Evolutionary conservation across 192 early-diverging fungal genomes (phyloP), one percentile per base, ranked within the genome.

Genomic region (Podila minutissima): DNA sequence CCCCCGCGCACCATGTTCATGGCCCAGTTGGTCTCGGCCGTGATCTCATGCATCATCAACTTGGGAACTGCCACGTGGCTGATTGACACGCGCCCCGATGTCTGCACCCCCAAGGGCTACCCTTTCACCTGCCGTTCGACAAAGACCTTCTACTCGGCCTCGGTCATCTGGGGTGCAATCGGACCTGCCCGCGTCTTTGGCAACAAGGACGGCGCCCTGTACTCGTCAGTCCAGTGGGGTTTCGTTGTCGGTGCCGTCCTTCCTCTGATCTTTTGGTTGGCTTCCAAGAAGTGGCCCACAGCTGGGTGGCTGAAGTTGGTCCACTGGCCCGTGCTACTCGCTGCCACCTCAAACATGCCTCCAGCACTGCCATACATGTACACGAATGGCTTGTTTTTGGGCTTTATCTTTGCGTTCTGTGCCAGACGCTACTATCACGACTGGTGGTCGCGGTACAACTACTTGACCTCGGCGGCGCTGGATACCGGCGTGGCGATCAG

Each of bases 111-210:
- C 6, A 67, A 0, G 0, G 86, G 66, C 1, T 72, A 69, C 63
- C 84, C 86, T 17, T 87, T 79, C 55, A 82, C 82, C 49, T 86
- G 84, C 48, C 74, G 70, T 50, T 73, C 41, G 33, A 83, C 84
- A 48, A 50, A 51, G 1, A 84, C 83, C 49, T 94, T 93, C 64
- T 88, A 84, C 83, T 86, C 84, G 61, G 90, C 86, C 26, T 89
- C 83, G 26, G 83, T 86, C 29, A 89, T 93, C 61, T 93, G 92
- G 92, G 93, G 93, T 17, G 83, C 88, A 3, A 91, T 94, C 70
- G 89, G 89, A 33, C 90, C 93, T 13, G 61, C 32, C 19, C 74
- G 86, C 4, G 87, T 93, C 82, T 93, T 92, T 61, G 76, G 67
- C 6, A 6, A 24, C 53, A 69, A 60, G 59, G 76, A 69, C 15